A percentile compares a stretch with the other conserved stretches of the same genome.
These are phyloP conservation scores for Curvularia eragrostidis DNA, from an alignment of 2,329 filamentous ascomycete species.

Conservation along the genomic window DNA sequence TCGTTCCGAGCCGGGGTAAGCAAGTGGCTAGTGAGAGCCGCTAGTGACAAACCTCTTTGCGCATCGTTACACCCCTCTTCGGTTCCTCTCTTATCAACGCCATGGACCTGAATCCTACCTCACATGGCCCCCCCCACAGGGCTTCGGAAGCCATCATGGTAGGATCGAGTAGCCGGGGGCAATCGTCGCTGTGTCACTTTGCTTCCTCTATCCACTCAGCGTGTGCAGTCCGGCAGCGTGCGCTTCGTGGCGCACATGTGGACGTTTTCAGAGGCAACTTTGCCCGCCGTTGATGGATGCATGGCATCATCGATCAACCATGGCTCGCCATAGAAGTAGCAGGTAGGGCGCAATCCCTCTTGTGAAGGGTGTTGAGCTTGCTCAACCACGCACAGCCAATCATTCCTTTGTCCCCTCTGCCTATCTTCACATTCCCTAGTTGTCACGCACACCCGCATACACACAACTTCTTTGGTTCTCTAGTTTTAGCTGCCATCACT, in stretches of 20 bases:
- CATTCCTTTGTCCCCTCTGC: constrained; percentile 31
- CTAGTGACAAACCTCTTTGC: constrained; percentile 22
- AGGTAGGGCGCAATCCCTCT: constrained; percentile 20
- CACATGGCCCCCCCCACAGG: constrained; percentile 29
- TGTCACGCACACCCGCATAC: neutral
- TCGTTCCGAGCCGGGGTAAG: constrained; percentile 25
- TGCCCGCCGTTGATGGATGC: constrained; percentile 24
- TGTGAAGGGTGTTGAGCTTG: constrained; percentile 35
- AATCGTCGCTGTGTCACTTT: constrained; percentile 40
- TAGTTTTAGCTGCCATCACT: too few relatives aligned
- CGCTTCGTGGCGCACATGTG: constrained; percentile 23
- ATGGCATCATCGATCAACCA: constrained; percentile 7
- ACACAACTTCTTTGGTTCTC: constrained; percentile 11
- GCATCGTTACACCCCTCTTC: constrained; percentile 31
- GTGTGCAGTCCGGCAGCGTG: constrained; percentile 26
- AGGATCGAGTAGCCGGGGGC: constrained; percentile 16
- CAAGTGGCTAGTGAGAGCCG: constrained; percentile 27
- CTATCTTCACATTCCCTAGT: constrained; percentile 11
- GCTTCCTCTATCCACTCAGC: constrained; percentile 18
- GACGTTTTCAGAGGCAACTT: constrained; percentile 19
- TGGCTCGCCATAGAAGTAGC: constrained; percentile 32
- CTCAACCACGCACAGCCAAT: constrained; percentile 33
- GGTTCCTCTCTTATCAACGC: constrained; percentile 28
- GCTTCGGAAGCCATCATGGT: constrained; percentile 10
- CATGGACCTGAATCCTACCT: constrained; percentile 40